Evolutionary conservation across 108 stramenopile genomes (phyloP), one percentile per base, ranked within the genome.

Genomic region (Nannochloropsis gaditana): DNA sequence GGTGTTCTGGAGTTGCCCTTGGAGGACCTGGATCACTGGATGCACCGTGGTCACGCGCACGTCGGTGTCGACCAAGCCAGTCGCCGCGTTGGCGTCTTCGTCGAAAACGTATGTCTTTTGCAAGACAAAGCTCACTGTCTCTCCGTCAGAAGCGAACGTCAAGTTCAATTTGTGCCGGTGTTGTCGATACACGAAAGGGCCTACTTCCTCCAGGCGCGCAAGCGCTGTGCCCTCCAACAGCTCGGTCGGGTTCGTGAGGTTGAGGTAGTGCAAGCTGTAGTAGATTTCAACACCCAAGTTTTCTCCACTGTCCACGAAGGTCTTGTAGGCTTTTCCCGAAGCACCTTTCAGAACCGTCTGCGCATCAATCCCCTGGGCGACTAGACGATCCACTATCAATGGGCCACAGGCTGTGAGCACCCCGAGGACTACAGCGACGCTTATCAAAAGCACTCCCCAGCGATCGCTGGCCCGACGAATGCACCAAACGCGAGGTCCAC

Each of bases 221-320:
- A n/a, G 15, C n/a, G 59, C 59, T n/a, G 59, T 73, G 19, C 59
- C 59, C 6, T 15, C 59, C 59, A 73, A 6, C 8, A 73, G 19
- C 59, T 73, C 59, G 59, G 59, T 73, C 59, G 59, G 59, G n/a
- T 73, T 73, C 59, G 59, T 73, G 19, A 73, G 59, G 6, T 73
- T 73, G 19, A 73, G n/a, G n/a, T 73, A 73, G 19, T n/a, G 15
- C 6, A 73, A 73, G 2, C 19, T n/a, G n/a, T 73, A 73, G n/a
- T 6, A 73, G n/a, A 73, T 73, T n/a, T 73, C 59, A 15, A 73
- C 59, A 15, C 59, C 59, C 15, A 73, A n/a, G 8, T 73, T 73
- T n/a, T 73, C 59, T n/a, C 59, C 59, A 8, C 59, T 73, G 19
- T 73, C 59, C 59, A 73, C 59, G 59, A 73, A 73, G 59, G 59